Percentiles rank a stretch among this genome's conserved stretches.
phyloP scores from a whole-genome alignment of 2,329 filamentous ascomycete species.

The Aspergillus viridinutans region DNA sequence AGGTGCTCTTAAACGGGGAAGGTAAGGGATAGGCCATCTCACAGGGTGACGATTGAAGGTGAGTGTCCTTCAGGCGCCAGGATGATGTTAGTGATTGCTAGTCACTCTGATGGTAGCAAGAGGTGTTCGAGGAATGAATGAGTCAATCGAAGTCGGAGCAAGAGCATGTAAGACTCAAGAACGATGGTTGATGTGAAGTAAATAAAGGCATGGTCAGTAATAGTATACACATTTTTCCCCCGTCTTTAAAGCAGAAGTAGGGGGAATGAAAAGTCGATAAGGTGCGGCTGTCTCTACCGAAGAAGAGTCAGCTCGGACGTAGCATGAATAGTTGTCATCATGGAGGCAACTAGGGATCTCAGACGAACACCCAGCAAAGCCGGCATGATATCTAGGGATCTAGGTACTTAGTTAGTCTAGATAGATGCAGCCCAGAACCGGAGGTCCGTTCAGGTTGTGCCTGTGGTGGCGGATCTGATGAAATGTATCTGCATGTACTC shows the following conservation, averaged over 20 bases:
- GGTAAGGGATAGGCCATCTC: background rate
- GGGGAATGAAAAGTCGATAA: background rate
- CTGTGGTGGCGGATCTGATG: background rate
- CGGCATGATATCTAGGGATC: background rate
- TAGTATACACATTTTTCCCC: background rate
- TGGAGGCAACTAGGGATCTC: background rate
- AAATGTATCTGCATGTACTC: background rate
- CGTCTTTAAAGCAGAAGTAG: background rate
- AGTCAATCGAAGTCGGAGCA: background rate
- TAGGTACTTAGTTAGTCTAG: background rate
- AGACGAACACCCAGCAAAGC: background rate
- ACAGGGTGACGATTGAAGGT: background rate
- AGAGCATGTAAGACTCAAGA: background rate
- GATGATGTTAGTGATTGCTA: background rate
- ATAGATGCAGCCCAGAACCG: background rate
- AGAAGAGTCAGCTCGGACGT: background rate
- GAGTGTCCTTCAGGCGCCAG: background rate
- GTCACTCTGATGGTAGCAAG: background rate
- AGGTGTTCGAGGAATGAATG: background rate
- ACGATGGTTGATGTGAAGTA: background rate
- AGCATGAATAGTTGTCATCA: background rate
- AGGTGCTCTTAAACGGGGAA: background rate
- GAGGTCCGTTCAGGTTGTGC: background rate
- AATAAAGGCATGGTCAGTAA: background rate
- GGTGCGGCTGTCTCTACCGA: background rate